A percentile compares a stretch with the other conserved stretches of the same genome.
Conservation (phyloP, 257 asterid species). For the Paraleonurus japonicus region DNA sequence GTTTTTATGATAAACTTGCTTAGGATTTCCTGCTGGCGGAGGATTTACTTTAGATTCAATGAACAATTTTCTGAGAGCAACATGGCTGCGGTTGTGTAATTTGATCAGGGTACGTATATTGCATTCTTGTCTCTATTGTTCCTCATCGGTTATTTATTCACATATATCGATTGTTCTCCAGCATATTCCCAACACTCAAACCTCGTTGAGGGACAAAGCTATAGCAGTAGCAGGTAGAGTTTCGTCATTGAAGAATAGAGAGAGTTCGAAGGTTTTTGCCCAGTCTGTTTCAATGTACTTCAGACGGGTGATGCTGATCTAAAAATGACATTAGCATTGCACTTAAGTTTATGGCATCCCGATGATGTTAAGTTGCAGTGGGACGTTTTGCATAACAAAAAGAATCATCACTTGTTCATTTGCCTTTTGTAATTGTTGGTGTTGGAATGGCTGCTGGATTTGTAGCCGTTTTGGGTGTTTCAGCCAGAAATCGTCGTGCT, state of each 20-base stretch:
- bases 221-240: constrained; percentile 72
- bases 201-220: constrained; percentile 62
- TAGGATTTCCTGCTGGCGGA: constrained; percentile 12
- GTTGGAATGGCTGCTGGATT: constrained; percentile 63
- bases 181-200: constrained; percentile 37
- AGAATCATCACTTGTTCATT: constrained; percentile 43
- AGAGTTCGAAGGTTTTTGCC: constrained; percentile 57
- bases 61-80: constrained; percentile 40
- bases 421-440: constrained; percentile 63
- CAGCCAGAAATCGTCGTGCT: constrained; percentile 41
- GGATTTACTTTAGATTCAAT: constrained; percentile 23
- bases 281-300: constrained; percentile 56
- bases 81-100: constrained; percentile 55
- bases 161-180: constrained; percentile 23
- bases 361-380: constrained; percentile 79
- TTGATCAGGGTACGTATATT: constrained; percentile 43
- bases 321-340: constrained; percentile 66
- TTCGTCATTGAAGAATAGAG: constrained; percentile 38
- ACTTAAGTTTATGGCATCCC: constrained; percentile 87
- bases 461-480: constrained; percentile 50
- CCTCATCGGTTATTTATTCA: not conserved
- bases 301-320: constrained; percentile 42
- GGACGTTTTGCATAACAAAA: constrained; percentile 64
- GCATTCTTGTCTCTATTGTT: not conserved
- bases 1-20: not conserved